These are phyloP conservation scores for Dendrobium officinale DNA, from an alignment of 106 monocot species.

Conservation along the genomic window DNA sequence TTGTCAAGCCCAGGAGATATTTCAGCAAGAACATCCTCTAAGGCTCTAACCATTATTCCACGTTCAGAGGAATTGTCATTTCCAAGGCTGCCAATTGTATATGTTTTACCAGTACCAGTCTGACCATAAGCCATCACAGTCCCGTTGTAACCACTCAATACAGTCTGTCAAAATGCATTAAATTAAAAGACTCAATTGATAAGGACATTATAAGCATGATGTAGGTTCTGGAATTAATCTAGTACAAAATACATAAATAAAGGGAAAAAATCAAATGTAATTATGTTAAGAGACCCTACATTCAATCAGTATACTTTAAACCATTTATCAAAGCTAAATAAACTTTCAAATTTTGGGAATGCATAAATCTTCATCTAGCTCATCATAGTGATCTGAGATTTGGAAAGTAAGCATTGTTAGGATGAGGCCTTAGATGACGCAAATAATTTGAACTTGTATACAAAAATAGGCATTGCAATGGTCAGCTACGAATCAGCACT, in stretches of 20 bases:
- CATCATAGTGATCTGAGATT: neutral
- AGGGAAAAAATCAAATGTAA: neutral
- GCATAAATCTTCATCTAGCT: neutral
- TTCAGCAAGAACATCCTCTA: slow-evolving; percentile 46
- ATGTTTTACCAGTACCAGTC: slow-evolving; percentile 59
- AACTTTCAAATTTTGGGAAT: neutral
- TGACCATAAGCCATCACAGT: slow-evolving; percentile 78
- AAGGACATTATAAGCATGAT: neutral
- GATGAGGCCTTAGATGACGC: neutral
- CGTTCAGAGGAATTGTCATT: slow-evolving; percentile 55
- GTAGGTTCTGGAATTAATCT: neutral
- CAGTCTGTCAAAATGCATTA: slow-evolving; percentile 36
- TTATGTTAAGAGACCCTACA: neutral
- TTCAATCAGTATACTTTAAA: neutral
- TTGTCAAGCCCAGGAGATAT: slow-evolving; percentile 19
- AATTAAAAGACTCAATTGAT: slow-evolving; percentile 4
- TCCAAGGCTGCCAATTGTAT: slow-evolving; percentile 46
- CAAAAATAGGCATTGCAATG: neutral
- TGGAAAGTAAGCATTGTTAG: neutral
- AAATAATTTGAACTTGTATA: neutral
- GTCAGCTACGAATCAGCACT: neutral
- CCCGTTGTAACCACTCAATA: slow-evolving; percentile 61
- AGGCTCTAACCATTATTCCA: slow-evolving; percentile 62
- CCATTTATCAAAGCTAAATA: neutral
- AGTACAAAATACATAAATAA: neutral